Conservation (phyloP, 1,284 basidiomycete genomes). For the Sporisorium sorghi region DNA sequence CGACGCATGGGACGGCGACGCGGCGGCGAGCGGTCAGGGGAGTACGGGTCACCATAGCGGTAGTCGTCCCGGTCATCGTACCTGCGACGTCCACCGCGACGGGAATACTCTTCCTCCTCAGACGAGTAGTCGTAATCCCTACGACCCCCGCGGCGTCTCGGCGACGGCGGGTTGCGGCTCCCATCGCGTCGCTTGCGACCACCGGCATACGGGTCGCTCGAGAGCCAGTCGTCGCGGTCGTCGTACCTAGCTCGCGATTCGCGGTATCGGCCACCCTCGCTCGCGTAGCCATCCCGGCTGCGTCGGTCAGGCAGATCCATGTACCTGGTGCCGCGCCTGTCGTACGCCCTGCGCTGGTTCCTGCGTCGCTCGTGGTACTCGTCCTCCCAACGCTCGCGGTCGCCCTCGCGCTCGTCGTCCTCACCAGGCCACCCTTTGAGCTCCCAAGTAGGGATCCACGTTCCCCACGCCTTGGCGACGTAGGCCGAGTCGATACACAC, state of each 20-base stretch:
- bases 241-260: slow-evolving; percentile 12
- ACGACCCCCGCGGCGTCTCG: slow-evolving; percentile 24
- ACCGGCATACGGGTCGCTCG: slow-evolving; percentile 40
- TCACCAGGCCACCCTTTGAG: slow-evolving; percentile 60
- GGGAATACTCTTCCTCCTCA: slow-evolving; percentile 38
- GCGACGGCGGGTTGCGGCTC: slow-evolving; percentile 5
- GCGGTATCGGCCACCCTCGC: slow-evolving; percentile 34
- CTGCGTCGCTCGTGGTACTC: slow-evolving; percentile 37
- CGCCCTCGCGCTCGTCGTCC: slow-evolving; percentile 40
- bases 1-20: slow-evolving; percentile 23
- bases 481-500: slow-evolving; percentile 63
- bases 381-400: slow-evolving; percentile 25
- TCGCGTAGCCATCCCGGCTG: slow-evolving; percentile 31
- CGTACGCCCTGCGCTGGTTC: slow-evolving; percentile 28
- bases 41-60: slow-evolving; percentile 9
- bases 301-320: slow-evolving; percentile 28
- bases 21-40: slow-evolving; percentile 15
- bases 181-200: slow-evolving; percentile 14
- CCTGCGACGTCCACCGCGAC: slow-evolving; percentile 9
- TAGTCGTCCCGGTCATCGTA: slow-evolving; percentile 17
- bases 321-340: slow-evolving; percentile 24
- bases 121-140: slow-evolving; percentile 36
- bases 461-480: slow-evolving; percentile 64
- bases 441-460: slow-evolving; percentile 65
- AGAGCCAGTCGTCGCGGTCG: slow-evolving; percentile 43